Conservation (phyloP, 306 rosid species). For the Prunus dulcis region DNA sequence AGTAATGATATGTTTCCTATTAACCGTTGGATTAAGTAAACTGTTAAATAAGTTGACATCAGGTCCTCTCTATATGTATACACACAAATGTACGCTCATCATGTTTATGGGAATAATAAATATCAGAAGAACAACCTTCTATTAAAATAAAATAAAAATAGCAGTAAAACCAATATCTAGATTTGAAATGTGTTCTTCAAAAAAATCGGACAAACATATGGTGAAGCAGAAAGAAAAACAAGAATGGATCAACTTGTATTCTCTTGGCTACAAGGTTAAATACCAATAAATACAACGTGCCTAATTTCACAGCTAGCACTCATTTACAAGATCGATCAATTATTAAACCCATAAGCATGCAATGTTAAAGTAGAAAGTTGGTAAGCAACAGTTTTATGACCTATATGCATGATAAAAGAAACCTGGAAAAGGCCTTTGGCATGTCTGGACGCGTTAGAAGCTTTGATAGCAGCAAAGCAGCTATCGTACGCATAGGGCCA, state of each 20-base stretch:
- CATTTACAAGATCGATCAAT: neutral
- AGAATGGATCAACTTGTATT: neutral
- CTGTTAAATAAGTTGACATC: neutral
- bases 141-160: neutral
- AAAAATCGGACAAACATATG: neutral
- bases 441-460: conserved; percentile 96
- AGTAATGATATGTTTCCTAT: neutral
- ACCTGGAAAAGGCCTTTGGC: conserved; percentile 88
- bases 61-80: neutral
- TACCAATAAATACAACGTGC: neutral
- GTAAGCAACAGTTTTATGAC: conserved; percentile 4
- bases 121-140: neutral
- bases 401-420: conserved; percentile 3
- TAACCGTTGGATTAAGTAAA: neutral
- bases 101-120: too few species aligned
- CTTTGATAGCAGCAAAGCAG: conserved; percentile 80
- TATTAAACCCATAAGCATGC: neutral
- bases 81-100: neutral
- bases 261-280: neutral
- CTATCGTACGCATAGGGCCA: conserved; percentile 87
- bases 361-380: conserved; percentile 1
- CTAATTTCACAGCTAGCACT: neutral
- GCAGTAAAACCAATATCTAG: neutral
- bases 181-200: neutral
- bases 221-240: neutral